Percentiles rank a stretch among this genome's conserved stretches.
These are phyloP conservation scores for Cutaneotrichosporon cavernicola DNA, from an alignment of 1,284 basidiomycete genomes.

Conservation along the genomic window DNA sequence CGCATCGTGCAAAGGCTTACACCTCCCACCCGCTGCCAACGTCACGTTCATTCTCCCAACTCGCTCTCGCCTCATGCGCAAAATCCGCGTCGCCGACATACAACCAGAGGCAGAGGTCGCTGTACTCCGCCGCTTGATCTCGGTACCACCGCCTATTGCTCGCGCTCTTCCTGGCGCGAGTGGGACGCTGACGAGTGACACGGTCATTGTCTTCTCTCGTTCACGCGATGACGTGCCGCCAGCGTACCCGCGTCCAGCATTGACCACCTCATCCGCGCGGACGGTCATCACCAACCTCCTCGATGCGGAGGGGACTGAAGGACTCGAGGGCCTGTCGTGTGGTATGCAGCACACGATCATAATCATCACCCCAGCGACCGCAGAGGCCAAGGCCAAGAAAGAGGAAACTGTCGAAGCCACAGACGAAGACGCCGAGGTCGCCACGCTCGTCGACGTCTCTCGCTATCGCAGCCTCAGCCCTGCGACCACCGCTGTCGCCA, in stretches of 20 bases:
- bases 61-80: slow-evolving; percentile 1
- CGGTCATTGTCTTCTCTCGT: not conserved
- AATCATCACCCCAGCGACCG: not conserved
- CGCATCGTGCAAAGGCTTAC: not conserved
- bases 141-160: not conserved
- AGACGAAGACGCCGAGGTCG: not conserved
- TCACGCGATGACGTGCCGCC: not conserved
- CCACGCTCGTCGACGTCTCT: not conserved
- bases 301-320: not conserved
- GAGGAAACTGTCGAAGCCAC: not conserved
- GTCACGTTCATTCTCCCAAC: not conserved
- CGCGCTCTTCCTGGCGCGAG: not conserved
- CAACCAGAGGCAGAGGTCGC: not conserved
- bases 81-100: not conserved
- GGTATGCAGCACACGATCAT: not conserved
- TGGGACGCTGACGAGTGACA: not conserved
- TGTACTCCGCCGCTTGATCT: not conserved
- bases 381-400: not conserved
- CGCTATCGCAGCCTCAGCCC: not conserved
- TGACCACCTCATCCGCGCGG: not conserved
- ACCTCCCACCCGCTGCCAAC: not conserved
- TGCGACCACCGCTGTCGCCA: not conserved
- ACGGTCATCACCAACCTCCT: slow-evolving; percentile 2
- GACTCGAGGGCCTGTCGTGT: not conserved
- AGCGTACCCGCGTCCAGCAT: not conserved